These are phyloP conservation scores for Pythium pyrilobum DNA, from an alignment of 352 stramenopile species.

Conservation along the genomic window DNA sequence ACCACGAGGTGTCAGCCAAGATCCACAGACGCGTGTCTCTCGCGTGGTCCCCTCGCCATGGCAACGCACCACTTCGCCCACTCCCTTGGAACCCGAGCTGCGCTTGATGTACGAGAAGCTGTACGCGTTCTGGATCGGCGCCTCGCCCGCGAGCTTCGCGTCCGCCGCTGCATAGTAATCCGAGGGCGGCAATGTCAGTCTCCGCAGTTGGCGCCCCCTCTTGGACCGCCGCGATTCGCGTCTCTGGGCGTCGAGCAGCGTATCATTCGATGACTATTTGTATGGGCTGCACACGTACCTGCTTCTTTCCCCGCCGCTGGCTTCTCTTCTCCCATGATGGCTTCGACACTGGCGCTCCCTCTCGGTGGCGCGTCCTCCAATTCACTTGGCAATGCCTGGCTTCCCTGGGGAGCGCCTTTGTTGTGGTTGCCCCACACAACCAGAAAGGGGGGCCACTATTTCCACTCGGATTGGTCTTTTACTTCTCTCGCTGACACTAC, in stretches of 20 bases:
- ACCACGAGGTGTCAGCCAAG: too few species aligned
- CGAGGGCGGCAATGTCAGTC: too few species aligned
- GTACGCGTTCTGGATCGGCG: slow-evolving; percentile 86
- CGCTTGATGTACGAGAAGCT: slow-evolving; percentile 89
- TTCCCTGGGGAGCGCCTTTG: slow-evolving; percentile 8
- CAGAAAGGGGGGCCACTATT: slow-evolving; percentile 6
- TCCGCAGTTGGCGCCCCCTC: too few species aligned
- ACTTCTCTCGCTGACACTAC: too few species aligned
- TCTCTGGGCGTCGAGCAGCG: not conserved
- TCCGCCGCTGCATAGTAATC: too few species aligned
- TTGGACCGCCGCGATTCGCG: not conserved
- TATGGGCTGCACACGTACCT: slow-evolving; percentile 11
- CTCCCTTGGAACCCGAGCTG: slow-evolving; percentile 70
- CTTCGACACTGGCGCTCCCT: not conserved
- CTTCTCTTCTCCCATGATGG: slow-evolving; percentile 48
- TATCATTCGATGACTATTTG: not conserved
- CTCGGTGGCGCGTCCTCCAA: not conserved
- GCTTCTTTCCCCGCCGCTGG: slow-evolving; percentile 26
- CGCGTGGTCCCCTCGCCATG: not conserved
- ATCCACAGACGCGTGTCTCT: too few species aligned
- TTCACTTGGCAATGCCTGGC: not conserved
- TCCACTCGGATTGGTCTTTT: too few species aligned
- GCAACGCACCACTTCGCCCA: slow-evolving; percentile 35
- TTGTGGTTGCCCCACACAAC: slow-evolving; percentile 1
- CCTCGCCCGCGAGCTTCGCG: slow-evolving; percentile 31